Evolutionary conservation across 1,139 yeast genomes (phyloP).

Genomic region (Taphrina deformans): DNA sequence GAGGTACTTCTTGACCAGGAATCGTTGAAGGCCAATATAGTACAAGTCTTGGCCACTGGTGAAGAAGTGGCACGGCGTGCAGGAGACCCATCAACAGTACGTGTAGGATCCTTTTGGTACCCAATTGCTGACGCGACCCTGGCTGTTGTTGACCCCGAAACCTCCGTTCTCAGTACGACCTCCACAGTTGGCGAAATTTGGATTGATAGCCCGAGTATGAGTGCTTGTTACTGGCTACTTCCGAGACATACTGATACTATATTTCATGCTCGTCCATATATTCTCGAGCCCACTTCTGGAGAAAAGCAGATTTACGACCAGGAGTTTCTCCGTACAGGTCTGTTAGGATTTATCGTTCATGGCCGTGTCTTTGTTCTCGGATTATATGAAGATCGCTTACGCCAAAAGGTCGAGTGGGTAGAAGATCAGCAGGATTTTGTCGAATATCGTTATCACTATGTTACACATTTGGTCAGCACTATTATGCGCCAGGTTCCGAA

Average conservation of each 20-base stretch:
- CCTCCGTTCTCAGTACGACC: constrained; percentile 61
- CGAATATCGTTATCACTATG: constrained; percentile 66
- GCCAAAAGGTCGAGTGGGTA: constrained; percentile 55
- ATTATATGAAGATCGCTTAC: constrained; percentile 82
- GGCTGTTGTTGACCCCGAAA: constrained; percentile 93
- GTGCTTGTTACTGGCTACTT: constrained; percentile 85
- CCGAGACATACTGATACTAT: constrained; percentile 68
- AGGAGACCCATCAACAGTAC: constrained; percentile 50
- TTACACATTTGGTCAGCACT: constrained; percentile 78
- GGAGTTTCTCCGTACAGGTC: constrained; percentile 84
- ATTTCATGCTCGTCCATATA: constrained; percentile 63
- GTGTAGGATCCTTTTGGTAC: constrained; percentile 90
- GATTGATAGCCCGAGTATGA: constrained; percentile 86
- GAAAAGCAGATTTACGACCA: constrained; percentile 33
- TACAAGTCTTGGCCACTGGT: constrained; percentile 63
- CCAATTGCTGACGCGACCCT: constrained; percentile 92
- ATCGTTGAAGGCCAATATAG: constrained; percentile 73
- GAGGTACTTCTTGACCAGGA: constrained; percentile 80
- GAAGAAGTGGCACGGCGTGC: constrained; percentile 43
- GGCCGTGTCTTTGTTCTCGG: constrained; percentile 90
- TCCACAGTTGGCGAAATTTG: constrained; percentile 95
- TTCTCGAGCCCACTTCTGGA: constrained; percentile 15
- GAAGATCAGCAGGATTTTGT: constrained; percentile 37
- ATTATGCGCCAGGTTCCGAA: constrained; percentile 78
- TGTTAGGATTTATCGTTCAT: constrained; percentile 80